phyloP scores from a whole-genome alignment of 176 grass and related monocot species.

The Avena insularis region DNA sequence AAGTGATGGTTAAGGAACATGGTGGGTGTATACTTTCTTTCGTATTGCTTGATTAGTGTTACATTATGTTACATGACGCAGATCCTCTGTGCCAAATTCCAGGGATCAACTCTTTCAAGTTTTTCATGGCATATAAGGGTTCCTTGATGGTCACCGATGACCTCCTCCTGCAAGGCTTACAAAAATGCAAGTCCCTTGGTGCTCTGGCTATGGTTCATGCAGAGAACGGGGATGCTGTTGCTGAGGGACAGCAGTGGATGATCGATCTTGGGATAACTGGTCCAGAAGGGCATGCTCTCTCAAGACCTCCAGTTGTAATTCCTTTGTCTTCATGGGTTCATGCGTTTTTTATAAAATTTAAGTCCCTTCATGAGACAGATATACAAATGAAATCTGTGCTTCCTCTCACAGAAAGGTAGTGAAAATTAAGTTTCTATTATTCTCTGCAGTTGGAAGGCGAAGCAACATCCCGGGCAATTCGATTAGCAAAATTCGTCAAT shows the following conservation, averaged over 20 bases:
- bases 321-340: slow-evolving; percentile 29
- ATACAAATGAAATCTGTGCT: slow-evolving; percentile 23
- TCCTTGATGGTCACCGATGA: slow-evolving; percentile 91
- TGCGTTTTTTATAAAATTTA: neutral
- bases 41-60: neutral
- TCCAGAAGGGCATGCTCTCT: slow-evolving; percentile 97
- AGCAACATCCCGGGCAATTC: slow-evolving; percentile 90
- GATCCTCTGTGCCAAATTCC: slow-evolving; percentile 14
- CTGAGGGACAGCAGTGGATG: slow-evolving; percentile 87
- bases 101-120: slow-evolving; percentile 99
- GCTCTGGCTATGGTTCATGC: slow-evolving; percentile 97
- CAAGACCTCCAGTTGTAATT: slow-evolving; percentile 91
- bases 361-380: neutral
- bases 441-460: slow-evolving; percentile 86
- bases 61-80: neutral
- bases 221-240: slow-evolving; percentile 95
- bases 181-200: slow-evolving; percentile 95
- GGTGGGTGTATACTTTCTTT: slow-evolving; percentile 52
- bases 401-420: slow-evolving; percentile 28
- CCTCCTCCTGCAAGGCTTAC: slow-evolving; percentile 82
- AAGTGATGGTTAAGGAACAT: slow-evolving; percentile 91
- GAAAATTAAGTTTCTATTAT: slow-evolving; percentile 17
- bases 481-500: slow-evolving; percentile 81
- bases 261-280: slow-evolving; percentile 97
- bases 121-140: slow-evolving; percentile 99